phyloP scores from a whole-genome alignment of 2,329 filamentous ascomycete species.

The Cladorrhinum sp. region DNA sequence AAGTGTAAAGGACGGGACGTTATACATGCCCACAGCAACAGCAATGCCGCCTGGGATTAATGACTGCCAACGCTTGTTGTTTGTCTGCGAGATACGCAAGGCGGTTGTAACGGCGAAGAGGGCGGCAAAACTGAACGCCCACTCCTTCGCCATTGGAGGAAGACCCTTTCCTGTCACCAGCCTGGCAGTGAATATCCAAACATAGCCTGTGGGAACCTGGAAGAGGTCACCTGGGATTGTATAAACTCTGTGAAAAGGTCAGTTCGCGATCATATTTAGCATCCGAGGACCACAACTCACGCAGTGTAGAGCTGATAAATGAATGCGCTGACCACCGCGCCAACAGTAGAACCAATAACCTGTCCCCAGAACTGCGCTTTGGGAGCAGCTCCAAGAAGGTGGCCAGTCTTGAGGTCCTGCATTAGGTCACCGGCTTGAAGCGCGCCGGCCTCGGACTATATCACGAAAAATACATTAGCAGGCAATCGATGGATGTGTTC shows the following conservation, averaged over 20 bases:
- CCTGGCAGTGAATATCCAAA: slow-evolving; percentile 95
- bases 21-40: slow-evolving; percentile 95
- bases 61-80: slow-evolving; percentile 62
- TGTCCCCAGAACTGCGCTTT: slow-evolving; percentile 97
- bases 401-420: slow-evolving; percentile 95
- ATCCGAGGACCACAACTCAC: slow-evolving; percentile 38
- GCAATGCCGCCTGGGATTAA: slow-evolving; percentile 91
- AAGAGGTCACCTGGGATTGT: slow-evolving; percentile 84
- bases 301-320: slow-evolving; percentile 85
- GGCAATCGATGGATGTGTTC: background rate
- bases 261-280: background rate
- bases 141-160: slow-evolving; percentile 78
- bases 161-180: slow-evolving; percentile 88
- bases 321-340: slow-evolving; percentile 79
- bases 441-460: slow-evolving; percentile 49
- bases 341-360: slow-evolving; percentile 81
- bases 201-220: slow-evolving; percentile 89
- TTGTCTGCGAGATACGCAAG: slow-evolving; percentile 56
- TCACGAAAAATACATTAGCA: background rate
- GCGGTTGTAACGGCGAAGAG: slow-evolving; percentile 72
- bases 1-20: slow-evolving; percentile 91
- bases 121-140: slow-evolving; percentile 69
- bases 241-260: slow-evolving; percentile 61
- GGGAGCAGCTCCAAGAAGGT: slow-evolving; percentile 85
- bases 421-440: slow-evolving; percentile 94